Conservation (phyloP, 441 rosid genomes). For the Erodium moschatum region DNA sequence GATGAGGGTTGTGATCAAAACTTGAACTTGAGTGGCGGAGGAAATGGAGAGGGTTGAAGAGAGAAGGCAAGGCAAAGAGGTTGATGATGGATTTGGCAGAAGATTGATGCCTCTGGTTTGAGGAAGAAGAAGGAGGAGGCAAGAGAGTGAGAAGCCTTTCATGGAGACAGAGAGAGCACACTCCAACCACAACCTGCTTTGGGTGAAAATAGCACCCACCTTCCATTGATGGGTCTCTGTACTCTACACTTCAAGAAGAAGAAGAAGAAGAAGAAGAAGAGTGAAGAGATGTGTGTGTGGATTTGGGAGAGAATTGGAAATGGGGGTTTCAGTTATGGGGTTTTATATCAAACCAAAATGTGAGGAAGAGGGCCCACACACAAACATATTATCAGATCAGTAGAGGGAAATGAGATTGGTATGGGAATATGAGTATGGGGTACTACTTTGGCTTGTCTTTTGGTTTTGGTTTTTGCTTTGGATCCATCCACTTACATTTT, state of each 20-base stretch:
- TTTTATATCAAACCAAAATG: background rate
- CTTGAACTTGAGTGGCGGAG: background rate
- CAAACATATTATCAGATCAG: background rate
- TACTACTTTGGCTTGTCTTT: background rate
- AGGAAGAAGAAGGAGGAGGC: conserved; percentile 41
- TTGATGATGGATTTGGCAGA: background rate
- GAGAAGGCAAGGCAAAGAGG: background rate
- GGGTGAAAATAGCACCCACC: conserved; percentile 69
- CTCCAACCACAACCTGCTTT: conserved; percentile 47
- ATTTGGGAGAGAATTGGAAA: background rate
- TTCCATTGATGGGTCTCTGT: conserved; percentile 29
- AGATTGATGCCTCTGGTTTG: conserved; percentile 12
- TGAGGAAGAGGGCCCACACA: background rate
- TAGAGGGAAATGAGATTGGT: background rate
- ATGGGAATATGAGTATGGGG: background rate
- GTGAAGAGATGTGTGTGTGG: conserved; percentile 6
- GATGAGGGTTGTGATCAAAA: background rate
- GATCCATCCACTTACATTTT: background rate
- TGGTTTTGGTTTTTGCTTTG: background rate
- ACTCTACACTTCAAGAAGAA: conserved; percentile 19
- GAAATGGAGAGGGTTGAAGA: background rate
- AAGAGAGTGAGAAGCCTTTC: conserved; percentile 67
- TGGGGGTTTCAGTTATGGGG: background rate
- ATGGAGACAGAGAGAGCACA: conserved; percentile 64
- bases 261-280: background rate